A percentile compares a stretch with the other conserved stretches of the same genome.
phyloP scores from a whole-genome alignment of 306 rosid species.

The Mimosa pudica region DNA sequence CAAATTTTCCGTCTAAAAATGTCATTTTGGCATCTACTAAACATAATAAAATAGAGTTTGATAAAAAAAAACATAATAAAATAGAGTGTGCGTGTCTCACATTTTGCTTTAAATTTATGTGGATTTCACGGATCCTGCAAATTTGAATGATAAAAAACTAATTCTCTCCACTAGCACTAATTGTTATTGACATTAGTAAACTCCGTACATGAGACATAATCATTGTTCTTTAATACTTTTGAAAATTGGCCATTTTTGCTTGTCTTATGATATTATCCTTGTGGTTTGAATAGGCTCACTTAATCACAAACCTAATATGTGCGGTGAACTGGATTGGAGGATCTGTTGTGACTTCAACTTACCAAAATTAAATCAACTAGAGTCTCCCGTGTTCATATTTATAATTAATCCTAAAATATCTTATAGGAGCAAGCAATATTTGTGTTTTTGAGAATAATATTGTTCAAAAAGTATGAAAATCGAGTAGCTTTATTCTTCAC shows the following conservation, averaged over 20 bases:
- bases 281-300: neutral
- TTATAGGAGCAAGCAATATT: too few relatives aligned
- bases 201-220: neutral
- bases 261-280: neutral
- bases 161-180: neutral
- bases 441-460: too few relatives aligned
- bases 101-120: neutral
- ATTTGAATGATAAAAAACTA: neutral
- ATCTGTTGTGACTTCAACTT: neutral
- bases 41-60: neutral
- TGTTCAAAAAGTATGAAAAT: too few relatives aligned
- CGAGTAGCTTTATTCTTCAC: too few relatives aligned
- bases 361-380: too few relatives aligned
- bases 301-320: neutral
- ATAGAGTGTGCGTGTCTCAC: fast-evolving
- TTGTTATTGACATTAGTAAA: neutral
- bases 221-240: neutral
- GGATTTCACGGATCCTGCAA: neutral
- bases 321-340: neutral
- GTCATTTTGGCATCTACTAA: neutral
- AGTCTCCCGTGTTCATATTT: too few relatives aligned
- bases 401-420: too few relatives aligned
- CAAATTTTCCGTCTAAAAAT: neutral
- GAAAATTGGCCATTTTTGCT: neutral
- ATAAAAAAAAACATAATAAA: too few relatives aligned